Evolutionary conservation across 2,329 filamentous ascomycete species (phyloP).

Genomic region (Colletotrichum orchidophilum): DNA sequence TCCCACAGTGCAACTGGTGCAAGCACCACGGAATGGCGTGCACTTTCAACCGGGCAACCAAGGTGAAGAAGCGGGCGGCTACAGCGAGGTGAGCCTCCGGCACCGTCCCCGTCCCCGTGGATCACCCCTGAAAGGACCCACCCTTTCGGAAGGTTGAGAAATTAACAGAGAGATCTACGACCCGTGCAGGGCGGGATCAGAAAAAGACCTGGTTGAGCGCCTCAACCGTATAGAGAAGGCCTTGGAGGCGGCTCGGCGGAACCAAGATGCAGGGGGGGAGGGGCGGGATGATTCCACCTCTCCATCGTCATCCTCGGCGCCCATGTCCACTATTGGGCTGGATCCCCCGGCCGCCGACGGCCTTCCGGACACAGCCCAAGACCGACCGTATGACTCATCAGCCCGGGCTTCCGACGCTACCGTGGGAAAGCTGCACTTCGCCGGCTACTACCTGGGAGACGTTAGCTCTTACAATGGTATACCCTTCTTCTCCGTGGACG

Average conservation of each 20-base stretch:
- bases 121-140: neutral
- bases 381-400: slow-evolving; percentile 21
- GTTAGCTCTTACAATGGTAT: slow-evolving; percentile 58
- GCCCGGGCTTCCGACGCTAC: slow-evolving; percentile 18
- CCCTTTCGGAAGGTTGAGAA: neutral
- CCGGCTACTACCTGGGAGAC: slow-evolving; percentile 55
- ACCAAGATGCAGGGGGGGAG: slow-evolving; percentile 8
- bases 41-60: slow-evolving; percentile 47
- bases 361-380: slow-evolving; percentile 13
- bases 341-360: slow-evolving; percentile 19
- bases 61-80: slow-evolving; percentile 25
- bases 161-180: slow-evolving; percentile 13
- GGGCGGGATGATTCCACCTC: slow-evolving; percentile 5
- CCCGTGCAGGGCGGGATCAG: slow-evolving; percentile 31
- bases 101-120: neutral
- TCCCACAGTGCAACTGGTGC: slow-evolving; percentile 60
- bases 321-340: neutral
- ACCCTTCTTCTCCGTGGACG: slow-evolving; percentile 57
- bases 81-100: slow-evolving; percentile 18
- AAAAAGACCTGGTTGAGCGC: slow-evolving; percentile 46
- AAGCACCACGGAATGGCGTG: slow-evolving; percentile 56
- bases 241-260: slow-evolving; percentile 39
- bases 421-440: slow-evolving; percentile 55
- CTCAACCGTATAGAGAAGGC: slow-evolving; percentile 51
- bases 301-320: slow-evolving; percentile 18